Evolutionary conservation across 257 asterid species (phyloP).

Genomic region (Marsdenia floribunda): DNA sequence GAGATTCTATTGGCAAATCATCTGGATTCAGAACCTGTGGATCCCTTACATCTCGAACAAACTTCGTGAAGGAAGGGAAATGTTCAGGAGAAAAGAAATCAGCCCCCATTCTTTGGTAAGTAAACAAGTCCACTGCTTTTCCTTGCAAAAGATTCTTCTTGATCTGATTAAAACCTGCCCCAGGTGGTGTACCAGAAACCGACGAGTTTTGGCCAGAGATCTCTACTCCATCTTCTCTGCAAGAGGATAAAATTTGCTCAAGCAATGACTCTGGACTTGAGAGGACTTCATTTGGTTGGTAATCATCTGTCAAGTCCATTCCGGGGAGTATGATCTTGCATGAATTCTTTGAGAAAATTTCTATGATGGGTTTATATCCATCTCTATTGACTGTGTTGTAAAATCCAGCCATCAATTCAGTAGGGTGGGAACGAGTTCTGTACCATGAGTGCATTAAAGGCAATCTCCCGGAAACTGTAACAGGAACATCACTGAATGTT

Average conservation of each 20-base stretch:
- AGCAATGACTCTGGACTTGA: constrained; percentile 59
- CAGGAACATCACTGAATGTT: constrained; percentile 38
- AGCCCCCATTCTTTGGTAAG: constrained; percentile 89
- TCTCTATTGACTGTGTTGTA: constrained; percentile 60
- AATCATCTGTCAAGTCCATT: constrained; percentile 51
- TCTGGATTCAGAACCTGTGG: constrained; percentile 28
- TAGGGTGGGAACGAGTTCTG: constrained; percentile 65
- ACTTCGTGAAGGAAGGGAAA: constrained; percentile 50
- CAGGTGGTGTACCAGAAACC: constrained; percentile 29
- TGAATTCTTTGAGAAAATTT: constrained; percentile 48
- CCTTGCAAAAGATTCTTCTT: constrained; percentile 39
- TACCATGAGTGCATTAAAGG: constrained; percentile 53
- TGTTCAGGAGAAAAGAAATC: constrained; percentile 81
- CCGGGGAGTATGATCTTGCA: constrained; percentile 61
- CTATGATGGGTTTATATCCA: constrained; percentile 51
- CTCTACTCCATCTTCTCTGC: constrained; percentile 36
- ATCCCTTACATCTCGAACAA: constrained; percentile 43
- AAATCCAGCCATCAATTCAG: constrained; percentile 65
- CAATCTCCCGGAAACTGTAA: constrained; percentile 53
- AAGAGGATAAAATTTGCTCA: constrained; percentile 40
- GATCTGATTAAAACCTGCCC: constrained; percentile 49
- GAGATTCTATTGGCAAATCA: constrained; percentile 30
- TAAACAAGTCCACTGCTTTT: constrained; percentile 41
- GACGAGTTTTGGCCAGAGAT: constrained; percentile 51
- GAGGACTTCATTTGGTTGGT: constrained; percentile 30